phyloP scores from a whole-genome alignment of 1,139 yeast species.

The Yamadazyma kanchanaburiensis region DNA sequence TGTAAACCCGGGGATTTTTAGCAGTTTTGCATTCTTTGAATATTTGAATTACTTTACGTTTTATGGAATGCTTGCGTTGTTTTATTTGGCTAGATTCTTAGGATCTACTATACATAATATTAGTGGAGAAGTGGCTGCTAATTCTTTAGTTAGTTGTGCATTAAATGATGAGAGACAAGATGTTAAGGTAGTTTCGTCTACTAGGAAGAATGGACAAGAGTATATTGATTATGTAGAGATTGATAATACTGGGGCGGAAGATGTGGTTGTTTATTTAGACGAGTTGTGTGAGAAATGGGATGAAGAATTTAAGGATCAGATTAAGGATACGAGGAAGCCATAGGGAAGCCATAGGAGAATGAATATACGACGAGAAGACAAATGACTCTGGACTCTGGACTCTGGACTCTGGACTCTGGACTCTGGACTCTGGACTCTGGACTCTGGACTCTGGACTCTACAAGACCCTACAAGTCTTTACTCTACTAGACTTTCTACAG shows the following conservation, averaged over 20 bases:
- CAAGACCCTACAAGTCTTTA: too few relatives aligned
- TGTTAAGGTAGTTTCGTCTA: slow-evolving; percentile 73
- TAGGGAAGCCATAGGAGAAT: too few relatives aligned
- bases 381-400: too few relatives aligned
- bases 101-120: slow-evolving; percentile 92
- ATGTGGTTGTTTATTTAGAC: slow-evolving; percentile 60
- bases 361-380: too few relatives aligned
- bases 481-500: too few relatives aligned
- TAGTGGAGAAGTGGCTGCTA: slow-evolving; percentile 84
- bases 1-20: slow-evolving; percentile 93
- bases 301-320: slow-evolving; percentile 64
- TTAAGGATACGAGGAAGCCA: too few relatives aligned
- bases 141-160: slow-evolving; percentile 58
- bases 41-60: slow-evolving; percentile 74
- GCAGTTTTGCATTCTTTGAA: slow-evolving; percentile 75
- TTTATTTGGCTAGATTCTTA: slow-evolving; percentile 74
- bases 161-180: slow-evolving; percentile 43
- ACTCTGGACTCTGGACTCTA: too few relatives aligned
- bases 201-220: slow-evolving; percentile 61
- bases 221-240: slow-evolving; percentile 53
- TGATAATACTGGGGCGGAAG: slow-evolving; percentile 62
- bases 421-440: too few relatives aligned
- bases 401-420: too few relatives aligned
- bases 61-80: slow-evolving; percentile 79
- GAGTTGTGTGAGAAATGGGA: slow-evolving; percentile 56